Base-by-base conservation (phyloP, 2,329 filamentous ascomycete genomes). In the Calonectria pseudoturangicola region DNA sequence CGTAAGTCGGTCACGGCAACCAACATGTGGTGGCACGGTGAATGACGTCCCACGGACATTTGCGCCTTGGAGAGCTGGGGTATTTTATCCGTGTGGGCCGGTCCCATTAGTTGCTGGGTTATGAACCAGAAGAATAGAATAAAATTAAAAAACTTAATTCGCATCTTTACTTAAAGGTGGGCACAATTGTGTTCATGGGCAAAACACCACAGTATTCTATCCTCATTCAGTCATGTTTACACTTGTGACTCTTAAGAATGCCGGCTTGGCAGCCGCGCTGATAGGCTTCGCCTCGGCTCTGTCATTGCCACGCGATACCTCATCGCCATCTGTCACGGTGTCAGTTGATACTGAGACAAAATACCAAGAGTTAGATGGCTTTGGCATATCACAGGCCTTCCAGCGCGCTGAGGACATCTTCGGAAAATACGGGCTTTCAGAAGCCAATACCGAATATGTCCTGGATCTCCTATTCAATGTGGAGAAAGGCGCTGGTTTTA, bases 381-480 rank as follows among this genome's bases (percentile, higher is more conserved):
- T 58, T 10, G 54, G 54, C 16, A 39, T 58, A 36, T 58, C 54
- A 33, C 54, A 58, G 21, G 54, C 54, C n/a, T 58, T 58, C 12
- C 54, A 58, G 54, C 54, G 54, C 16, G 54, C 54, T 4, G 54
- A 58, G 13, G 54, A 58, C 10, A 58, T 58, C 15, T 58, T 58
- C 10, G 54, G 54, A 58, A 58, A 58, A 15, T 58, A 58, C 5
- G 54, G 54, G 4, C 54, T 58, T 4, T 58, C 54, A n/a, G 39
- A 58, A n/a, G 21, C 54, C 28, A 58, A 58, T 7, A 58, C 54
- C 21, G 54, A 58, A 41, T 58, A 58, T 16, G 54, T 58, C n/a
- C 13, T 58, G 1, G 54, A 58, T 15, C 54, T 58, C 10, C 28
- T 58, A 4, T 58, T 58, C 33, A 27, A 10, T 18, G 54, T 58